These are phyloP conservation scores for Halophytophthora polymorphica DNA, from an alignment of 352 stramenopile genomes.

Conservation along the genomic window DNA sequence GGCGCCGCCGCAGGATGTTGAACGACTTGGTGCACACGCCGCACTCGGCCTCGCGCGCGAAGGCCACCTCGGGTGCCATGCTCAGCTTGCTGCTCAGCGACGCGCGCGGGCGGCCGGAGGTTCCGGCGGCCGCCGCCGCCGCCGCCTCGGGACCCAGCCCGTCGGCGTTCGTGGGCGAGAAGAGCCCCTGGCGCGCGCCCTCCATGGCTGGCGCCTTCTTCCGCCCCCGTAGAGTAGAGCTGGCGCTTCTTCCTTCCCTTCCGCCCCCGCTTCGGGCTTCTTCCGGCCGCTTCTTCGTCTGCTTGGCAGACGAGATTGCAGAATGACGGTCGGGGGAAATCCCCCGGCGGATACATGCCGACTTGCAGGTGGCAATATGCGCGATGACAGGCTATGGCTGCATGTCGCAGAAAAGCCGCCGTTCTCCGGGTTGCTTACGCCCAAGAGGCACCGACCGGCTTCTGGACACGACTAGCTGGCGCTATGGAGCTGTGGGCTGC, in stretches of 20 bases:
- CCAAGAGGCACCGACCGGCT: too few species aligned
- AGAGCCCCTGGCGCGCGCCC: constrained; percentile 21
- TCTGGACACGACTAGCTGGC: too few species aligned
- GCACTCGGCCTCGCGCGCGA: constrained; percentile 72
- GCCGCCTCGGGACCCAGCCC: constrained; percentile 12
- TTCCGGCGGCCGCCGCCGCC: constrained; percentile 9
- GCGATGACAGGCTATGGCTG: too few species aligned
- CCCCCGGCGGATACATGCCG: too few species aligned
- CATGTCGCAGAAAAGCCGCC: too few species aligned
- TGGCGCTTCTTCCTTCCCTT: not conserved
- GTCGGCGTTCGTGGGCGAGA: constrained; percentile 30
- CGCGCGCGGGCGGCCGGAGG: constrained; percentile 18
- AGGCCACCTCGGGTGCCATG: constrained; percentile 41
- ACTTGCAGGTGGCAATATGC: too few species aligned
- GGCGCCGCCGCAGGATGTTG: constrained; percentile 74
- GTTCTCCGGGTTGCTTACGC: not conserved
- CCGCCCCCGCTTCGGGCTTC: not conserved
- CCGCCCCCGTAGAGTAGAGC: not conserved
- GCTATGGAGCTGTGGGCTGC: too few species aligned
- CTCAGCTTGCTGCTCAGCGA: constrained; percentile 37
- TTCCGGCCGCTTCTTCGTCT: not conserved
- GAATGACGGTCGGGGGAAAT: too few species aligned
- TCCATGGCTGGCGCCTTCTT: constrained; percentile 12
- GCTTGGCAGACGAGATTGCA: too few species aligned
- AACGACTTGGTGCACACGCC: constrained; percentile 76